A percentile compares a stretch with the other conserved stretches of the same genome.
Evolutionary conservation across 345 rosid species (phyloP).

Genomic region (Psidium friedrichsthalianum): DNA sequence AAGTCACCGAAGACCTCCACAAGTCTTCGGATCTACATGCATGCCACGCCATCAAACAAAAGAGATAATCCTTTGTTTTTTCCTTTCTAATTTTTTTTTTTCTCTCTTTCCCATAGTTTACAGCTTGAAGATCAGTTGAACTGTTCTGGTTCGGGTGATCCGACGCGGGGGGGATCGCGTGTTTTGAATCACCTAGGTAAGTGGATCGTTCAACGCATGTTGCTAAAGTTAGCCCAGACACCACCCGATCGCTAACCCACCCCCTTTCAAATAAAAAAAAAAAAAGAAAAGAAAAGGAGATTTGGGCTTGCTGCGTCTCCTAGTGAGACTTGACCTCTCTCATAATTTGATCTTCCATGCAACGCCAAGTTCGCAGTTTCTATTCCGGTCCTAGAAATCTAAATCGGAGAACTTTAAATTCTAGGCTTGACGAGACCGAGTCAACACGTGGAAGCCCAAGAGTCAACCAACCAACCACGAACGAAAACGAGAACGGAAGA

Average conservation of each 20-base stretch:
- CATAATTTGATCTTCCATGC: background rate
- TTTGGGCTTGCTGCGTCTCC: background rate
- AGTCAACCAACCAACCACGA: background rate
- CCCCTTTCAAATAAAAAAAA: background rate
- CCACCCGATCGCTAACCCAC: background rate
- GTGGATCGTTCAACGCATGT: background rate
- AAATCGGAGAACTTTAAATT: background rate
- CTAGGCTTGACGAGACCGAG: background rate
- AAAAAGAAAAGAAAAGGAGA: too few species aligned
- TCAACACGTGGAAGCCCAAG: background rate
- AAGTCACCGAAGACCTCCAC: background rate
- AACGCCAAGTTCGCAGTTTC: background rate
- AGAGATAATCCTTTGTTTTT: background rate
- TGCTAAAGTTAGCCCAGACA: background rate
- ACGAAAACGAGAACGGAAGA: background rate
- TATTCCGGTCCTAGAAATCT: background rate
- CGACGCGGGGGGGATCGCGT: background rate
- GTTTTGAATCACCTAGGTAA: background rate
- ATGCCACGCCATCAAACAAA: background rate
- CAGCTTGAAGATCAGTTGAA: background rate
- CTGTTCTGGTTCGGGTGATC: background rate
- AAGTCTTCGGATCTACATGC: background rate
- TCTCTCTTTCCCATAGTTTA: background rate
- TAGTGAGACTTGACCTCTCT: background rate
- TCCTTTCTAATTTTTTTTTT: too few species aligned